These are phyloP conservation scores for Solanum acaule DNA, from an alignment of 257 asterid species.

Conservation along the genomic window DNA sequence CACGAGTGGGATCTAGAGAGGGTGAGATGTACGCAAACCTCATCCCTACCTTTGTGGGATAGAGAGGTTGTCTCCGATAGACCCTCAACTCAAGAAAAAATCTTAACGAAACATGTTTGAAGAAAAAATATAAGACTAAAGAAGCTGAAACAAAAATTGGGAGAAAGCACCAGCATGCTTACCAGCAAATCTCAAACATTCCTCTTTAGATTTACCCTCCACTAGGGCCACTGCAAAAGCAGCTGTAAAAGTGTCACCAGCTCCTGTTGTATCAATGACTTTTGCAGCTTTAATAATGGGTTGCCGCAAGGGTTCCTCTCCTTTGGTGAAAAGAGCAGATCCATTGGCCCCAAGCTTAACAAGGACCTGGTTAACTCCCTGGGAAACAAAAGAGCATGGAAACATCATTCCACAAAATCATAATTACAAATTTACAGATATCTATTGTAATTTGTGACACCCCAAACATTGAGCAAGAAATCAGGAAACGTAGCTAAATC, in stretches of 20 bases:
- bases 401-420: neutral
- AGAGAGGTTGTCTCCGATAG: neutral
- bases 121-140: neutral
- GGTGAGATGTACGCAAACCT: neutral
- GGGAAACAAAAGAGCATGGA: constrained; percentile 2
- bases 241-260: constrained; percentile 96
- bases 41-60: neutral
- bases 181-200: constrained; percentile 88
- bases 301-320: constrained; percentile 71
- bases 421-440: neutral
- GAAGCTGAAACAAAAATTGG: neutral
- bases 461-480: neutral
- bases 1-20: neutral
- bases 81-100: neutral
- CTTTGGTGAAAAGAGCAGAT: constrained; percentile 63
- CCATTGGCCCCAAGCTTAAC: constrained; percentile 92
- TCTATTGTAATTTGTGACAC: neutral
- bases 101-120: neutral
- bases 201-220: constrained; percentile 70
- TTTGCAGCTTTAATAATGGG: constrained; percentile 63
- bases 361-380: constrained; percentile 90
- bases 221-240: constrained; percentile 92
- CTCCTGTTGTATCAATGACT: constrained; percentile 92
- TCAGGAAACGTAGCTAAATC: neutral
- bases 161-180: neutral